phyloP scores from a whole-genome alignment of 345 rosid genomes.

The Rubroshorea leprosula region DNA sequence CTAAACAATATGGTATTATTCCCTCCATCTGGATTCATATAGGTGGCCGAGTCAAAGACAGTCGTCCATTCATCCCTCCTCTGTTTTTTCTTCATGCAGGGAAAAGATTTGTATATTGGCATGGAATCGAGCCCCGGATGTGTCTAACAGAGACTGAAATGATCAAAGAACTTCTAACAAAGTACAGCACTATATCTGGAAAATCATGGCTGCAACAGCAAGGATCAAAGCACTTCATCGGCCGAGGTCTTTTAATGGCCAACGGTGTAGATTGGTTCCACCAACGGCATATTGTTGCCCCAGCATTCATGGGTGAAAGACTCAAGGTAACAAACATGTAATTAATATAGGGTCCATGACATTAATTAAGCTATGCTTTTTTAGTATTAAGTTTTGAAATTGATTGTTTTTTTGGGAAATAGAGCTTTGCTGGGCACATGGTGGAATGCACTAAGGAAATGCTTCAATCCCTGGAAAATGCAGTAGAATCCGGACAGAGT shows the following conservation, averaged over 20 bases:
- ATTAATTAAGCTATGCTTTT: too few species aligned
- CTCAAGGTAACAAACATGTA: constrained; percentile 40
- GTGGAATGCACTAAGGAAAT: constrained; percentile 70
- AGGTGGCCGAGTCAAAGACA: background rate
- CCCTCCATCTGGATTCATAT: background rate
- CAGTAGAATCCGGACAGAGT: constrained; percentile 36
- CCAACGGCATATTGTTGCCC: constrained; percentile 48
- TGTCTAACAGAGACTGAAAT: constrained; percentile 68
- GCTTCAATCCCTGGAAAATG: constrained; percentile 47
- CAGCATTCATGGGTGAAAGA: constrained; percentile 54
- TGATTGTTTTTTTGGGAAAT: background rate
- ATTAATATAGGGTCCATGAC: background rate
- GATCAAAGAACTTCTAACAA: constrained; percentile 67
- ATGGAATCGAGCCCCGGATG: constrained; percentile 85
- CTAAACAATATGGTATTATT: constrained; percentile 57
- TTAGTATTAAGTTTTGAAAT: background rate
- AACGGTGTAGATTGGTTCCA: constrained; percentile 65
- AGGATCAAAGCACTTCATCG: constrained; percentile 82
- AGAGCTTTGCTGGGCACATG: constrained; percentile 82
- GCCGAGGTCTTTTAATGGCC: constrained; percentile 74
- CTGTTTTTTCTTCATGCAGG: constrained; percentile 33
- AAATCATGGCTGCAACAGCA: constrained; percentile 93
- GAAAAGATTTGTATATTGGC: constrained; percentile 80
- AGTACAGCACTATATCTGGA: constrained; percentile 64
- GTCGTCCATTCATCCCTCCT: background rate